A percentile compares a stretch with the other conserved stretches of the same genome.
phyloP scores from a whole-genome alignment of 805 yeast species.

The Lipomyces sp. region DNA sequence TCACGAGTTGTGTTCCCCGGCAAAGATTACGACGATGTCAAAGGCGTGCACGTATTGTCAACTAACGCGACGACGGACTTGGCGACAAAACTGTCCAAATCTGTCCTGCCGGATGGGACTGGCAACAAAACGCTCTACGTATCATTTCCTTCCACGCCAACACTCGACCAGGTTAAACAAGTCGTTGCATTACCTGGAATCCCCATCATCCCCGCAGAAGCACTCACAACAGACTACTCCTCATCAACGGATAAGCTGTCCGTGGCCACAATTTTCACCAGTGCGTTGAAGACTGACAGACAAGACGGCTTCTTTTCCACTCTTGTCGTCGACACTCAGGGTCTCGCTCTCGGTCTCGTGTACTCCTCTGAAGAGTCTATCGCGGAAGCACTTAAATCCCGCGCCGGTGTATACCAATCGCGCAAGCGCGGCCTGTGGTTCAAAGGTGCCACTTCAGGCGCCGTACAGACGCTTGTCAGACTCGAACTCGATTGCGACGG shows the following conservation, averaged over 20 bases:
- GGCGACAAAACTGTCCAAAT: constrained; percentile 26
- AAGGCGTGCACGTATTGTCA: constrained; percentile 35
- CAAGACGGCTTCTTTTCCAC: constrained; percentile 85
- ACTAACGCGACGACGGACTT: constrained; percentile 20
- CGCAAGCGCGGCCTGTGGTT: constrained; percentile 91
- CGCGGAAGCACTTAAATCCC: constrained; percentile 75
- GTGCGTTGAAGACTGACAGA: constrained; percentile 65
- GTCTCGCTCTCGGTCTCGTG: constrained; percentile 83
- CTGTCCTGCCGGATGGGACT: constrained; percentile 26
- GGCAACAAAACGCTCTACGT: constrained; percentile 39
- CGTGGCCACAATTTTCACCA: constrained; percentile 31
- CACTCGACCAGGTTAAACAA: constrained; percentile 20
- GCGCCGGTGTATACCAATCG: constrained; percentile 91
- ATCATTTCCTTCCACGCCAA: constrained; percentile 23
- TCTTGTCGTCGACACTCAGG: constrained; percentile 69
- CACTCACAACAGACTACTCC: constrained; percentile 31
- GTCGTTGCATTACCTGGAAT: constrained; percentile 26
- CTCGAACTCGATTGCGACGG: constrained; percentile 87
- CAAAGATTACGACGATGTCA: constrained; percentile 19
- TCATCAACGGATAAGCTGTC: constrained; percentile 29
- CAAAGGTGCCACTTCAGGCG: constrained; percentile 96
- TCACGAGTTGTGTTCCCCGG: constrained; percentile 50
- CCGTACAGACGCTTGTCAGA: constrained; percentile 74
- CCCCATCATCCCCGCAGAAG: constrained; percentile 35
- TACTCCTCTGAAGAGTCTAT: constrained; percentile 87